Conservation (phyloP, 331 rosid genomes). For the Erythrophleum ivorense region DNA sequence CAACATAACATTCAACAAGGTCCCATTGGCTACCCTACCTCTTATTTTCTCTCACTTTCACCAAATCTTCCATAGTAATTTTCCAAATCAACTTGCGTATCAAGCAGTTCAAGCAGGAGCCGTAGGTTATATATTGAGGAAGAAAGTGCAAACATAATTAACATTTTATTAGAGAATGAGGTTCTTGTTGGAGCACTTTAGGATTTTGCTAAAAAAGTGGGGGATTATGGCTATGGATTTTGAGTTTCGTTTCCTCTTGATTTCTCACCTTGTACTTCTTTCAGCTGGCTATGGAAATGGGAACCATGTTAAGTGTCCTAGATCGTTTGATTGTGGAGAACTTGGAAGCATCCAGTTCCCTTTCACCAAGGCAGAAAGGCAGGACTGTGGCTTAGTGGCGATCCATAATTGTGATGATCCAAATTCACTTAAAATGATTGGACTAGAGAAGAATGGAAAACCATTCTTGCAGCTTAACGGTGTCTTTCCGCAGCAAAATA, state of each 20-base stretch:
- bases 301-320: not conserved
- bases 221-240: not conserved
- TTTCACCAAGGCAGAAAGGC: not conserved
- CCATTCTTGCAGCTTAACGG: not conserved
- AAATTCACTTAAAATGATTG: not conserved
- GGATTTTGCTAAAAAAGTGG: not conserved
- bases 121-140: not conserved
- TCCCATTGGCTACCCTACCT: not conserved
- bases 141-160: slow-evolving; percentile 7
- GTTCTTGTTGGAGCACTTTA: not conserved
- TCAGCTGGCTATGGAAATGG: not conserved
- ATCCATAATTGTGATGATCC: not conserved
- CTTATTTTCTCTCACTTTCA: slow-evolving; percentile 13
- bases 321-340: not conserved
- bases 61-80: not conserved
- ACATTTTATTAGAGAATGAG: no score
- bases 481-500: not conserved
- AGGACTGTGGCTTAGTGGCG: not conserved
- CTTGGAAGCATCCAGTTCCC: not conserved
- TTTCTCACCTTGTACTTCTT: not conserved
- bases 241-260: not conserved
- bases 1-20: not conserved
- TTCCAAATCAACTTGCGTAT: not conserved
- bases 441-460: not conserved
- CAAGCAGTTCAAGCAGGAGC: slow-evolving; percentile 1